These are phyloP conservation scores for Aspergillus pseudoviridinutans DNA, from an alignment of 2,329 filamentous ascomycete species.

Conservation along the genomic window DNA sequence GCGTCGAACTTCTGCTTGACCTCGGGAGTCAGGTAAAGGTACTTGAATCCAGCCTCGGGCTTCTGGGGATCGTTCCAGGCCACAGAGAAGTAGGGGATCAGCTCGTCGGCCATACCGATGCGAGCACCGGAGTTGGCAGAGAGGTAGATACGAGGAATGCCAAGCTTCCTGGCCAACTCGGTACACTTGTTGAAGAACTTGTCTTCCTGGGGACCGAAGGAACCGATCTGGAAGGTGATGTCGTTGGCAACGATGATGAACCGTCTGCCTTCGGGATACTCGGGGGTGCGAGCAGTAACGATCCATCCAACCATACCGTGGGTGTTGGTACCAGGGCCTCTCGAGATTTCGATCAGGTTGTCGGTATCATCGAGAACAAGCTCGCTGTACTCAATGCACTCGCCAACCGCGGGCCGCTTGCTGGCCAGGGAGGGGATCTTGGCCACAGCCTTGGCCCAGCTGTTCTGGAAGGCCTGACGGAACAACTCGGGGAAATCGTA, in stretches of 20 bases:
- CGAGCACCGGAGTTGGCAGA: slow-evolving; percentile 98
- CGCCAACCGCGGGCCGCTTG: slow-evolving; percentile 78
- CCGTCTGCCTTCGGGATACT: slow-evolving; percentile 86
- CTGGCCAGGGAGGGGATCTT: slow-evolving; percentile 70
- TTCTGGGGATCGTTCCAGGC: slow-evolving; percentile 85
- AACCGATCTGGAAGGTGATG: slow-evolving; percentile 98
- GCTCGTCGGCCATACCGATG: slow-evolving; percentile 91
- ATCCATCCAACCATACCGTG: slow-evolving; percentile 99
- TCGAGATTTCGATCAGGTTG: slow-evolving; percentile 85
- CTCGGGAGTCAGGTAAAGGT: slow-evolving; percentile 87
- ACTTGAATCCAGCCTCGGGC: slow-evolving; percentile 90
- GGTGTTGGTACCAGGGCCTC: slow-evolving; percentile 90
- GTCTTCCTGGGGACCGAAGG: slow-evolving; percentile 93
- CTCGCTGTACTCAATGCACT: slow-evolving; percentile 92
- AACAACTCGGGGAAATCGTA: slow-evolving; percentile 99
- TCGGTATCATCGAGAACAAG: slow-evolving; percentile 93
- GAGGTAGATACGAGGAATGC: slow-evolving; percentile 94
- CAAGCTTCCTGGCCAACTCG: slow-evolving; percentile 86
- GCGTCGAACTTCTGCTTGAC: slow-evolving; percentile 84
- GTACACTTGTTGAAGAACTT: slow-evolving; percentile 99
- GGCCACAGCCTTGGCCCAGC: slow-evolving; percentile 73
- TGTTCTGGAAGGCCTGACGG: slow-evolving; percentile 95
- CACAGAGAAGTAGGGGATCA: slow-evolving; percentile 95
- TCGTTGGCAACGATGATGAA: slow-evolving; percentile 98
- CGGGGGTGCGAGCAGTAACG: slow-evolving; percentile 87